Evolutionary conservation across 1,139 yeast species (phyloP), one percentile per base, ranked within the genome.

Genomic region (Diutina neorugosa): DNA sequence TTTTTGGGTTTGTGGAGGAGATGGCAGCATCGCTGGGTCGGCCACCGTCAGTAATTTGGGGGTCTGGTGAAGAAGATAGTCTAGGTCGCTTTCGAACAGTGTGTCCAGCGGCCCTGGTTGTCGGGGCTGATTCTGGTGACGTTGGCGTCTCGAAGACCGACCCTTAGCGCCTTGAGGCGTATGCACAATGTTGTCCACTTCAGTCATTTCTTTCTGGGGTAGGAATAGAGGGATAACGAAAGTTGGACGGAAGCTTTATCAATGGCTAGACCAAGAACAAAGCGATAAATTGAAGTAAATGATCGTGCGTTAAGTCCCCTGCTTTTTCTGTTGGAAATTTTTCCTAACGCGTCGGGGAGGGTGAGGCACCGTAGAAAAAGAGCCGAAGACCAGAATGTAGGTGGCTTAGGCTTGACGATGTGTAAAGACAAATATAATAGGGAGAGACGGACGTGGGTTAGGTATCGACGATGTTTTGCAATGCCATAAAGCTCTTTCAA

Each of bases 241-340:
- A 31, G n/a, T 14, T 31, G n/a, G 37, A 4, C 37, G n/a, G n/a
- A 11, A 31, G 14, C 37, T 31, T 14, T 11, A 31, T 31, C 12
- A 4, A 31, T 11, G 12, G 37, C 37, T 31, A 11, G 9, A 31
- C 12, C 37, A 11, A 14, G 37, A 14, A 31, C 12, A 31, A 11
- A 31, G 37, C 37, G 37, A 31, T 14, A 31, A 31, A 9, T 11
- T 14, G 19, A 44, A n/a, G 16, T 14, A 44, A 44, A 9, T 44
- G 48, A 44, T 44, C 16, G 48, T 44, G 48, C 48, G 48, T 23
- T 21, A 44, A 20, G 18, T 14, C 48, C 48, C 48, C 20, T 40
- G 18, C 43, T n/a, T n/a, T 23, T 40, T 16, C 43, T 9, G n/a
- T 9, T 40, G 5, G 43, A 40, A 40, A 40, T 40, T 40, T 40